Percentiles rank a stretch among this genome's conserved stretches.
phyloP scores from a whole-genome alignment of 805 yeast species.

The Ogataea corticis region DNA sequence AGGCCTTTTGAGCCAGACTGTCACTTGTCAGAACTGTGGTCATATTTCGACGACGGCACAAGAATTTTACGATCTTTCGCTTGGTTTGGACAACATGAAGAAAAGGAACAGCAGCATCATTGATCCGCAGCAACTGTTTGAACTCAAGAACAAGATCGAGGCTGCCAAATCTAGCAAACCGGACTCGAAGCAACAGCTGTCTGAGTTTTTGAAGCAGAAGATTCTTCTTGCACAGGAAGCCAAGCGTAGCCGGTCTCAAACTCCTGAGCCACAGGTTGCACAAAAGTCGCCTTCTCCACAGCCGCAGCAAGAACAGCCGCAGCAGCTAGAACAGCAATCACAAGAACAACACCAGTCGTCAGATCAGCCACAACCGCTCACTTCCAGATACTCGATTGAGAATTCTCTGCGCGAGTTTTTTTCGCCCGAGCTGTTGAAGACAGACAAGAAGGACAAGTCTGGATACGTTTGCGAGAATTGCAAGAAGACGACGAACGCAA shows the following conservation, averaged over 20 bases:
- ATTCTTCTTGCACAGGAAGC: constrained; percentile 30
- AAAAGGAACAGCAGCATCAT: constrained; percentile 38
- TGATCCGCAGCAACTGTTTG: constrained; percentile 30
- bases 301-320: constrained; percentile 5
- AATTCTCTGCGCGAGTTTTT: constrained; percentile 80
- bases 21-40: constrained; percentile 81
- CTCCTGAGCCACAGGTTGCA: constrained; percentile 21
- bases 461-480: constrained; percentile 92
- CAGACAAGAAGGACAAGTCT: constrained; percentile 64
- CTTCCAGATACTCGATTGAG: constrained; percentile 59
- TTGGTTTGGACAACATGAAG: constrained; percentile 63
- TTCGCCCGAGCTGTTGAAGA: constrained; percentile 72
- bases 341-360: constrained; percentile 5
- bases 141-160: constrained; percentile 30
- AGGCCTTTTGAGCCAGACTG: constrained; percentile 81
- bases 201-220: constrained; percentile 31
- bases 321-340: constrained; percentile 3
- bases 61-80: constrained; percentile 88
- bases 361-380: constrained; percentile 1
- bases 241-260: constrained; percentile 26
- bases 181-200: constrained; percentile 25
- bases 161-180: constrained; percentile 27
- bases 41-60: constrained; percentile 84
- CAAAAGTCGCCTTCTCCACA: constrained; percentile 10
- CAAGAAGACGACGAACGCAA: constrained; percentile 71